Base-by-base conservation (phyloP, 352 stramenopile species). In the Phytophthora lateralis region DNA sequence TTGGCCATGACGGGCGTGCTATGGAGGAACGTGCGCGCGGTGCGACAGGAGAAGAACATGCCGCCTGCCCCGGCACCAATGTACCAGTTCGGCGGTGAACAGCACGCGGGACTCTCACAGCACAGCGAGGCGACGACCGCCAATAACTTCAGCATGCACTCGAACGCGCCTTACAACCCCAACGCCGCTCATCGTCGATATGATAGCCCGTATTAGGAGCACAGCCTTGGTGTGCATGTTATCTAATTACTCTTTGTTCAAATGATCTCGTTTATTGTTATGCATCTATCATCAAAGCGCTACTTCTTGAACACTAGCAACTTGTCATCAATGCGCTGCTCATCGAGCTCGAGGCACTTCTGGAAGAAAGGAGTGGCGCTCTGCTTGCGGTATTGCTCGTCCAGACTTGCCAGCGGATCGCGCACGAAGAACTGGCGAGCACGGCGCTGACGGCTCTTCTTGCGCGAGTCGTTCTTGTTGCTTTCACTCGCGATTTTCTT, bases 401-500 rank as follows among this genome's bases (percentile, higher is more conserved):
- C 58, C 55, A 78, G 42, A 34, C 44, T 73, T 2, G 63, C 59
- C 49, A 88, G 48, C 20, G 82, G 82, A 55, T 91, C 82, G 26
- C 70, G 73, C 39, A 93, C 77, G 45, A 90, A 93, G 60, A 93
- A 90, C 50, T 89, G 82, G 64, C 68, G 60, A n/a, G 58, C 58
- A 29, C 67, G 60, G 45, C 61, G 57, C 51, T 90, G 76, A 18
- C 81, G 77, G 52, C 73, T 80, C 60, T 75, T 78, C 45, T 80
- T 80, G 62, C 56, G 55, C 58, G 72, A 62, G 26, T 77, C 71
- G 62, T 73, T 79, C 63, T 85, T 80, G 61, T 85, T 79, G 39
- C 53, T 75, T 60, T 85, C 82, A 45, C 71, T 73, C 17, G 78
- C 55, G 8, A 95, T 75, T 66, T 95, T 95, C 61, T 73, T 66